phyloP scores from a whole-genome alignment of 371 early-diverging fungal species.

The Amoeboaphelidium protococcarum region DNA sequence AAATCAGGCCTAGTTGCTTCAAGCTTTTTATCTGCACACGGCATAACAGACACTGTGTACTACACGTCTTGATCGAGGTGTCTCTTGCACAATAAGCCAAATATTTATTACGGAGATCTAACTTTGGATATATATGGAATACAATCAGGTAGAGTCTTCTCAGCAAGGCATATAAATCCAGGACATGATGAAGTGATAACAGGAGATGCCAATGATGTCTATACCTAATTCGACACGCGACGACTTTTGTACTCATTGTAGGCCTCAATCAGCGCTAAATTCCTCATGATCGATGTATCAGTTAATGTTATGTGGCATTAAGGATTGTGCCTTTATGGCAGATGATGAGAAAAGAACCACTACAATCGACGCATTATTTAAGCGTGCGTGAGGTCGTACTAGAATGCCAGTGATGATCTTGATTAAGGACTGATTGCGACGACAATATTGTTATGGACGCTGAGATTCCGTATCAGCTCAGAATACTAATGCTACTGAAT shows the following conservation, averaged over 20 bases:
- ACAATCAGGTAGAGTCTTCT: conserved; percentile 72
- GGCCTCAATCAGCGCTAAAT: conserved; percentile 48
- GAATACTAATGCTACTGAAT: no score
- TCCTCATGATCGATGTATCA: conserved; percentile 63
- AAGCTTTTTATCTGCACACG: conserved; percentile 92
- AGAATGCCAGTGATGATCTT: conserved; percentile 62
- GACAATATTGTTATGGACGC: no score
- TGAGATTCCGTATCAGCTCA: no score
- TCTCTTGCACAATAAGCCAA: conserved; percentile 69
- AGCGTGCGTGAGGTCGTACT: conserved; percentile 32
- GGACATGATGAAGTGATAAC: conserved; percentile 63
- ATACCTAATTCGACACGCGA: conserved; percentile 12
- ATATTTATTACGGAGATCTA: conserved; percentile 83
- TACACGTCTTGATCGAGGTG: conserved; percentile 30
- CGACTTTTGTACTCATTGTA: conserved; percentile 44
- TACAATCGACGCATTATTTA: conserved; percentile 17
- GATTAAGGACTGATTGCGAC: conserved; percentile 75
- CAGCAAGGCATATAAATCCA: conserved; percentile 95
- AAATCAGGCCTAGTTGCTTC: conserved; percentile 83
- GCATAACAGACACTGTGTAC: conserved; percentile 82
- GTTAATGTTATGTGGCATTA: conserved; percentile 18
- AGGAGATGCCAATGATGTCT: conserved; percentile 16
- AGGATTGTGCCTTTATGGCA: conserved; percentile 10
- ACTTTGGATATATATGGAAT: conserved; percentile 53
- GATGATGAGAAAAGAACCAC: conserved; percentile 1